Evolutionary conservation across 1,139 yeast genomes (phyloP), one percentile per base, ranked within the genome.

Genomic region (Taiozyma sp.): DNA sequence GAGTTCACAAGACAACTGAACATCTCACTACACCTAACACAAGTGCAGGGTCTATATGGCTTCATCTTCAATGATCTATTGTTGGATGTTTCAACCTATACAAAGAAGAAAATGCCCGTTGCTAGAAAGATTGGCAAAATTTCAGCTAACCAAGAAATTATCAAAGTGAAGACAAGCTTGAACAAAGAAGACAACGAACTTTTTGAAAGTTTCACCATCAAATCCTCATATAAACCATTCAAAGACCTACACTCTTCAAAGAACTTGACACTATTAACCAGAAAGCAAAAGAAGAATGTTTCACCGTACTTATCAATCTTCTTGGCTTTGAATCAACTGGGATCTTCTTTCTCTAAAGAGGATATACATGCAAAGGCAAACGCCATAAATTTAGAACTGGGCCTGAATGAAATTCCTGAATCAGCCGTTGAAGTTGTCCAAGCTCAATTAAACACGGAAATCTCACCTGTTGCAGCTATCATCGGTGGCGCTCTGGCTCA

Each of bases 401-500:
- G 69, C 6, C 65, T 81, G 27, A 53, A 59, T 5, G 60, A 57
- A 23, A 46, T 64, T 8, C 27, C 61, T 3, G 57, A 58, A 32
- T 56, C 57, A 9, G 64, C 70, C 4, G 72, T 76, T 50, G 64
- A 70, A 8, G 62, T 67, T 30, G 69, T 86, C 46, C 62, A 74
- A 2, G 68, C 64, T 30, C 89, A 85, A 59, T 78, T 79, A 7
- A 80, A 76, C 53, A 74, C 89, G 1, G 96, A 93, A 64, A 80
- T 88, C 57, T 78, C 93, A 3, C 97, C 98, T 0, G 84, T 86
- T 0, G 84, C 96, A 10, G 96, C 99, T 0, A 80, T 93, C 2
- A 64, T 93, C 10, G 99, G 99, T 10, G 99, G 99, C 1, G 78
- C 89, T 4, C 70, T 93, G 39, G 89, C 96, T 2, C 99, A 93